These are phyloP conservation scores for Botrytis medusae DNA, from an alignment of 2,329 filamentous ascomycete genomes.

Conservation along the genomic window DNA sequence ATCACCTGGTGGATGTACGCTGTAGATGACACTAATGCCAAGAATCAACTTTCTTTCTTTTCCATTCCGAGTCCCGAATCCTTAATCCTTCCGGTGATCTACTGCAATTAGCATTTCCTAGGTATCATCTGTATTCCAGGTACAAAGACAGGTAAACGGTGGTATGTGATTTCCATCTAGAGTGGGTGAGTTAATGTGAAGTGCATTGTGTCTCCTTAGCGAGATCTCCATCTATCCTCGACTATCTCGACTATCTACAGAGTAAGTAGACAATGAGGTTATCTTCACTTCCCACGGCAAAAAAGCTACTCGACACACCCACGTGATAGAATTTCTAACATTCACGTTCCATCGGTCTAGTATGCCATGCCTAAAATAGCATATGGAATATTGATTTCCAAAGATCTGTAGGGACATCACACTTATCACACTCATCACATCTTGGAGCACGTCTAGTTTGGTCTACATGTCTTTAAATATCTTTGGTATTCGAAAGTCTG, in stretches of 20 bases:
- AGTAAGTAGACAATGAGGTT: not conserved
- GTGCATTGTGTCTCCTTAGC: not conserved
- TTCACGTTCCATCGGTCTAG: not conserved
- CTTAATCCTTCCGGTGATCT: not conserved
- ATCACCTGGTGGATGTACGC: no score
- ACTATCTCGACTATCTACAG: not conserved
- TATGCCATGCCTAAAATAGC: not conserved
- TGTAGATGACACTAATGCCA: not conserved
- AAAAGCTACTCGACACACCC: not conserved
- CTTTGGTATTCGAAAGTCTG: not conserved
- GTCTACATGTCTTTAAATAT: not conserved
- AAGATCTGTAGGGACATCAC: not conserved
- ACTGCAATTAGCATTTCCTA: no score
- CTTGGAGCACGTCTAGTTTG: not conserved
- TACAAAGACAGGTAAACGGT: not conserved
- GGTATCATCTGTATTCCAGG: no score
- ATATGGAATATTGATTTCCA: not conserved
- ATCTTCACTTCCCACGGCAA: not conserved
- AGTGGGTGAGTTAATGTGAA: not conserved
- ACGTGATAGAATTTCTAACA: not conserved
- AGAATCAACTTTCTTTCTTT: constrained; percentile 4
- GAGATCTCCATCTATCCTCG: not conserved
- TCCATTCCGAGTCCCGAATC: not conserved
- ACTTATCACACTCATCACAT: not conserved
- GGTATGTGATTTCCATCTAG: not conserved